Base-by-base conservation (phyloP, 2,329 filamentous ascomycete species). In the Scytalidium lignicola region DNA sequence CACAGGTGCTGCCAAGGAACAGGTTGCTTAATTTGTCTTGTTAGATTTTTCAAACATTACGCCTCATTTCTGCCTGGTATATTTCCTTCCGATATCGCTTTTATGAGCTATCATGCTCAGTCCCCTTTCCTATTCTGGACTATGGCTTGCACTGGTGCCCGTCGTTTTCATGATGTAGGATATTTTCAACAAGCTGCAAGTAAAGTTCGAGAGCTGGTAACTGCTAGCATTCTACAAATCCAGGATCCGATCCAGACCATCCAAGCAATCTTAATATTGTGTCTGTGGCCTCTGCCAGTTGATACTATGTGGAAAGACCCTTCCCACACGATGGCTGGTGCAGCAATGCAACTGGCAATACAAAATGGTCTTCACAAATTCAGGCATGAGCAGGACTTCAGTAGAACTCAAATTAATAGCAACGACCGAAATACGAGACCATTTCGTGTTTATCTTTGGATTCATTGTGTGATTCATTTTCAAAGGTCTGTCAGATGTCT, bases 261-360 rank as follows among this genome's bases (percentile, higher is more conserved):
- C 19, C 67, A 70, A 49, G 67, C 65, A 15, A 56, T 69, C 9
- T 51, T 71, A 3, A 61, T 70, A 9, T 62, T 71, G 10, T 70
- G 67, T 43, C 65, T 67, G 17, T 71, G 68, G 68, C 63, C 67
- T 3, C 53, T 70, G 22, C 68, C 68, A 7, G 66, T 68, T 10
- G 68, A 67, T 41, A 70, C 66, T 23, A 68, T 67, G 62, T 67
- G 66, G 54, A 67, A 67, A 40, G 67, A 70, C 43, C 65, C 66
- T 51, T 67, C 64, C n/a, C 63, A 66, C 49, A 60, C 69, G 15
- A 59, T 71, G 44, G 67, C 64, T 52, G 68, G 68, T 17, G 67
- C 67, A 15, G 67, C 68, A 26, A 58, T 69, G 3, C 67, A 70
- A 50, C 54, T 70, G 12, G 68, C 68, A 17, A 69, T 67, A 13